Conservation (phyloP, 345 rosid species). For the Lenwebbia sp. region DNA sequence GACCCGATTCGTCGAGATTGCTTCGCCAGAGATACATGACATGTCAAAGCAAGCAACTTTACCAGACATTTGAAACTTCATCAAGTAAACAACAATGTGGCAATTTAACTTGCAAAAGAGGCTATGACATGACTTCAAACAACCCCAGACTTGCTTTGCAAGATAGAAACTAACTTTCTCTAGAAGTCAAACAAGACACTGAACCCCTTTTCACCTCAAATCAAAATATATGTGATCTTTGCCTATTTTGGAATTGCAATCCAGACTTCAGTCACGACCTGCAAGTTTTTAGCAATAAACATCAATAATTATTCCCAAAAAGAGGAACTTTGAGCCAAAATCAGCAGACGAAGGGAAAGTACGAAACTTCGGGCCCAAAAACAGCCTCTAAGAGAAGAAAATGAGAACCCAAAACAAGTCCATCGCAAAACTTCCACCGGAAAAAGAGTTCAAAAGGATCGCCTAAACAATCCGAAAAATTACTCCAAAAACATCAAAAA, state of each 20-base stretch:
- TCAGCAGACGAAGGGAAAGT: neutral
- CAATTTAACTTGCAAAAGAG: constrained; percentile 5
- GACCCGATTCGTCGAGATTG: constrained; percentile 5
- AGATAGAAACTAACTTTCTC: neutral
- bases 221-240: neutral
- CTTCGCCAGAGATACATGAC: constrained; percentile 1
- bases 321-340: neutral
- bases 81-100: constrained; percentile 2
- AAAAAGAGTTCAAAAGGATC: neutral
- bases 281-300: neutral
- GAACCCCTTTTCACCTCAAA: neutral
- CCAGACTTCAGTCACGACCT: neutral
- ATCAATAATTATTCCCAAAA: neutral
- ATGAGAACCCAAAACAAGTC: neutral
- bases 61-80: constrained; percentile 6
- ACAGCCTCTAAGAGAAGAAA: neutral
- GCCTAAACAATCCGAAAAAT: neutral
- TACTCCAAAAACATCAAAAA: neutral
- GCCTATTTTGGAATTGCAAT: neutral
- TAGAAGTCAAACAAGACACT: neutral
- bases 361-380: neutral
- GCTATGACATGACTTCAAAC: constrained; percentile 1
- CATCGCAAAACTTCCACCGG: neutral
- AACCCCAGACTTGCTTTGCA: neutral
- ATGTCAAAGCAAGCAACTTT: constrained; percentile 4